Evolutionary conservation across 257 asterid genomes (phyloP).

Genomic region (Nicotiana tabacum): DNA sequence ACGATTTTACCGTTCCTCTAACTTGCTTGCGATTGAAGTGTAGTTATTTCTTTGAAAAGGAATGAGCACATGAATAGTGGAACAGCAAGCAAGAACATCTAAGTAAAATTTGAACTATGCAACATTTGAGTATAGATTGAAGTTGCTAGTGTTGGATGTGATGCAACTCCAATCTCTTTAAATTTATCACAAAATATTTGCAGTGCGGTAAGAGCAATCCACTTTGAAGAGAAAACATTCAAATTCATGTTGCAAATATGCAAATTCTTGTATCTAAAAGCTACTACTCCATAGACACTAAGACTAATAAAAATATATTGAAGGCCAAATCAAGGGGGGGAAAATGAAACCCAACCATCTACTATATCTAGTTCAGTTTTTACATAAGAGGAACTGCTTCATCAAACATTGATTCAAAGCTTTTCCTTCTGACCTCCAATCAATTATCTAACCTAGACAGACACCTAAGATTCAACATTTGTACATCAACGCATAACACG

Average conservation of each 20-base stretch:
- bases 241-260: not conserved
- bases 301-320: not conserved
- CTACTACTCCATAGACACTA: not conserved
- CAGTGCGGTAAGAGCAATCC: no score
- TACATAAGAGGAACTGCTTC: not conserved
- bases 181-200: not conserved
- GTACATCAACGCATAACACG: not conserved
- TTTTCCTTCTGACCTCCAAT: constrained; percentile 7
- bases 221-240: no score
- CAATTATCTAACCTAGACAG: constrained; percentile 6
- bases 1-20: not conserved
- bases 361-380: constrained; percentile 11
- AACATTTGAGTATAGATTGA: not conserved
- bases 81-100: not conserved
- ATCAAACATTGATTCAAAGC: not conserved
- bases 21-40: not conserved
- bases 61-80: not conserved
- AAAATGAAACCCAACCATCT: not conserved
- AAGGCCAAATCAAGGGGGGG: not conserved
- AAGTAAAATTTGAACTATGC: not conserved
- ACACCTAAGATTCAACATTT: constrained; percentile 13
- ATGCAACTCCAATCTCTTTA: not conserved
- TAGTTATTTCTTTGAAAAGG: not conserved
- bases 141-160: not conserved
- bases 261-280: not conserved